phyloP scores from a whole-genome alignment of 441 rosid species.

The Gossypium lobatum region DNA sequence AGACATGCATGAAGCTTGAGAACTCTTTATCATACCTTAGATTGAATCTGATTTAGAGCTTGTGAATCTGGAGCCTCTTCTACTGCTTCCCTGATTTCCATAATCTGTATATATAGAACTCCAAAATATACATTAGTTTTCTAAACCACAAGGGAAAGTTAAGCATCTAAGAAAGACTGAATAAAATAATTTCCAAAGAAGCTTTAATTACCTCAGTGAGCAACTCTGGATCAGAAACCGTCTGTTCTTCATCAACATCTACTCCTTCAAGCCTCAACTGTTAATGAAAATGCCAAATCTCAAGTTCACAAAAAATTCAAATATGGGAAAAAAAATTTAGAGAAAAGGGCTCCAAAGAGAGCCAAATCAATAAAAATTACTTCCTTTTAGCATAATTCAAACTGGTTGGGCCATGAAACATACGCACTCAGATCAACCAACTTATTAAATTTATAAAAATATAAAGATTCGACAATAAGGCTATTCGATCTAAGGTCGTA shows the following conservation, averaged over 20 bases:
- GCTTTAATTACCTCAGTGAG: conserved; percentile 54
- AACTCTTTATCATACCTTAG: conserved; percentile 44
- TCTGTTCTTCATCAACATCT: conserved; percentile 77
- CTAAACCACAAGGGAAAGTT: background rate
- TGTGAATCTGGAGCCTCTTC: conserved; percentile 65
- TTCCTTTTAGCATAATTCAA: background rate
- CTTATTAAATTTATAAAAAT: background rate
- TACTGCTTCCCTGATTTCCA: conserved; percentile 92
- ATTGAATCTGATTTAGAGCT: conserved; percentile 49
- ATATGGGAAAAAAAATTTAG: background rate
- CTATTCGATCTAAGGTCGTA: background rate
- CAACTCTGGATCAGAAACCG: conserved; percentile 67
- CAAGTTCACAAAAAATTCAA: conserved; percentile 4
- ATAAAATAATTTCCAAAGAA: background rate
- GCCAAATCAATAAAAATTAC: conserved; percentile 2
- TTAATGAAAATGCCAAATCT: conserved; percentile 1
- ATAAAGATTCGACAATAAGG: background rate
- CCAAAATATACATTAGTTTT: background rate
- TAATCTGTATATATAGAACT: conserved; percentile 42
- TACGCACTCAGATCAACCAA: background rate
- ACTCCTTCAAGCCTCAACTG: conserved; percentile 77
- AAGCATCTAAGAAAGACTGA: background rate
- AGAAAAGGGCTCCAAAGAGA: background rate
- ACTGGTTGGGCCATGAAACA: background rate
- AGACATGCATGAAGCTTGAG: conserved; percentile 15